phyloP scores from a whole-genome alignment of 2,329 filamentous ascomycete species.

The Rhinocladiella mackenziei region DNA sequence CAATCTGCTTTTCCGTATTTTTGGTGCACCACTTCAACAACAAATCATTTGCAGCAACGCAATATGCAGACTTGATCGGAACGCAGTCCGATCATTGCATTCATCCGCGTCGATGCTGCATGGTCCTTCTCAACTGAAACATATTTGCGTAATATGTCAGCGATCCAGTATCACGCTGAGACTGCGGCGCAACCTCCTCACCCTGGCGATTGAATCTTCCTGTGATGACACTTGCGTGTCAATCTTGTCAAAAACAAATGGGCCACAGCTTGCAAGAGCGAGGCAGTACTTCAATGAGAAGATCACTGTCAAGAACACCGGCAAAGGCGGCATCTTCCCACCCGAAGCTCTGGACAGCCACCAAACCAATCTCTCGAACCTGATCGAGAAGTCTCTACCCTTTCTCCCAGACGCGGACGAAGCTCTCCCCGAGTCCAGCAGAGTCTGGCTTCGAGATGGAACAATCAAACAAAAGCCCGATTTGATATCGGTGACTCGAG shows the following conservation, averaged over 20 bases:
- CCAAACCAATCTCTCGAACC: constrained; percentile 61
- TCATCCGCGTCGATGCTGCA: constrained; percentile 15
- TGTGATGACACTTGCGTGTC: constrained; percentile 91
- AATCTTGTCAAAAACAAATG: constrained; percentile 59
- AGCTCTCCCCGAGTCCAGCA: constrained; percentile 1
- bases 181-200: constrained; percentile 34
- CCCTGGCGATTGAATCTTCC: constrained; percentile 47
- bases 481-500: constrained; percentile 83
- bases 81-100: not conserved
- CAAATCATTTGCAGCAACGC: not conserved
- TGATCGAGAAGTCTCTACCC: constrained; percentile 62
- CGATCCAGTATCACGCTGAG: not conserved
- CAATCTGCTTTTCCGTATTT: no score
- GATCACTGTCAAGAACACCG: constrained; percentile 72
- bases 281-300: constrained; percentile 74
- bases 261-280: constrained; percentile 36
- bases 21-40: not conserved
- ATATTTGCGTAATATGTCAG: constrained; percentile 4
- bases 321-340: constrained; percentile 75
- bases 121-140: constrained; percentile 4
- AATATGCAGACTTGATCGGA: not conserved
- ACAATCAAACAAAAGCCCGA: constrained; percentile 57
- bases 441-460: constrained; percentile 24
- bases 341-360: constrained; percentile 71
- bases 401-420: constrained; percentile 46